A percentile compares a stretch with the other conserved stretches of the same genome.
These are phyloP conservation scores for Cladophialophora psammophila DNA, from an alignment of 2,329 filamentous ascomycete genomes.

Conservation along the genomic window DNA sequence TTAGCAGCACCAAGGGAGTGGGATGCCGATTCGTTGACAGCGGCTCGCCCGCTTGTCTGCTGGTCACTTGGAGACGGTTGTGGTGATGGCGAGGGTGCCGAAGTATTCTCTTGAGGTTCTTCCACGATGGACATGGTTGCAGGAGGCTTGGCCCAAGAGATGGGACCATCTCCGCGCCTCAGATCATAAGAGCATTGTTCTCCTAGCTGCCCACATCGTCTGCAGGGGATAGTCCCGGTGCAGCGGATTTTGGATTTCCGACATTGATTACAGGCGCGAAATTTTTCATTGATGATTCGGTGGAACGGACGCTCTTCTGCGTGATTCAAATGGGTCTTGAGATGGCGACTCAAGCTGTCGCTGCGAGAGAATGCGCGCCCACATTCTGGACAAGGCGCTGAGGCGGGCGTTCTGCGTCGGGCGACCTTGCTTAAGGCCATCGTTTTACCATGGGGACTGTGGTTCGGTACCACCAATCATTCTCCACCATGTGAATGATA, in stretches of 20 bases:
- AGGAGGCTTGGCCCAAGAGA: slow-evolving; percentile 13
- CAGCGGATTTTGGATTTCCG: slow-evolving; percentile 35
- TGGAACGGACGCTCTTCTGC: slow-evolving; percentile 33
- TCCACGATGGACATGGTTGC: slow-evolving; percentile 11
- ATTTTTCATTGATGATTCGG: slow-evolving; percentile 37
- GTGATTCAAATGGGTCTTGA: slow-evolving; percentile 33
- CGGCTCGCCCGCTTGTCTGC: neutral
- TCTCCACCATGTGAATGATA: neutral
- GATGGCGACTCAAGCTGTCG: slow-evolving; percentile 34
- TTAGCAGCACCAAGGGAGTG: slow-evolving; percentile 11
- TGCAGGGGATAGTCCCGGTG: slow-evolving; percentile 32
- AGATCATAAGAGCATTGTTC: slow-evolving; percentile 33
- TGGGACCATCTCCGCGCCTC: slow-evolving; percentile 3
- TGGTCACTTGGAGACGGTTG: slow-evolving; percentile 5
- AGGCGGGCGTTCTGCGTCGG: slow-evolving; percentile 34
- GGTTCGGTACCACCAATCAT: neutral
- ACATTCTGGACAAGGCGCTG: slow-evolving; percentile 35
- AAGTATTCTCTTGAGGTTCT: neutral
- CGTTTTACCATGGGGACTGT: slow-evolving; percentile 6
- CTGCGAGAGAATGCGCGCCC: slow-evolving; percentile 35
- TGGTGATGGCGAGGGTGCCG: slow-evolving; percentile 6
- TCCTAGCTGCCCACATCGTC: slow-evolving; percentile 31
- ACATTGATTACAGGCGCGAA: slow-evolving; percentile 35
- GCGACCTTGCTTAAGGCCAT: slow-evolving; percentile 28
- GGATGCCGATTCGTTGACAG: neutral